Evolutionary conservation across 2,329 filamentous ascomycete species (phyloP).

Genomic region (Fusarium austroafricanum): DNA sequence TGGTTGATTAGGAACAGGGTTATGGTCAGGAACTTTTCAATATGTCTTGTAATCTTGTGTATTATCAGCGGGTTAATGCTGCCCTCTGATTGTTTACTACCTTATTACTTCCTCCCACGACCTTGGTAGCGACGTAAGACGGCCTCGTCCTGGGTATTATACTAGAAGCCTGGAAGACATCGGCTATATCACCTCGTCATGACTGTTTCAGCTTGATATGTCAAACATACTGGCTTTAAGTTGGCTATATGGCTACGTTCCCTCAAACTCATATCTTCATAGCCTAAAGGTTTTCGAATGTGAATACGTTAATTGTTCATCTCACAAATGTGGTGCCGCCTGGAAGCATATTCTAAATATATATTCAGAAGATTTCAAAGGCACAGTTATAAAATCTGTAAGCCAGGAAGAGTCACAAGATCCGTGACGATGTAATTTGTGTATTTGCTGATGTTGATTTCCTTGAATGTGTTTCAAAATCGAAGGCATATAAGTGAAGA

Average conservation of each 20-base stretch:
- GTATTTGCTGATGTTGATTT: not conserved
- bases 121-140: not conserved
- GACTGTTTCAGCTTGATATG: not conserved
- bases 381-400: too few species aligned
- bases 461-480: not conserved
- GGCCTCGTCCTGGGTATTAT: not conserved
- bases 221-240: not conserved
- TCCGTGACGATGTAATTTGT: too few species aligned
- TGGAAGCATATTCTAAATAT: too few species aligned
- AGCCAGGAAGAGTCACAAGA: too few species aligned
- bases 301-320: not conserved
- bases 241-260: not conserved
- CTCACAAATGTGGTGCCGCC: too few species aligned
- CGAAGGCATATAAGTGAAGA: not conserved
- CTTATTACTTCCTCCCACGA: not conserved
- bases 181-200: not conserved
- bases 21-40: not conserved
- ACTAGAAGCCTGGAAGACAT: not conserved
- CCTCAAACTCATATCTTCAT: not conserved
- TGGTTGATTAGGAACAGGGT: not conserved
- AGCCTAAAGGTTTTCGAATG: not conserved
- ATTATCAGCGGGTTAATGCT: constrained; percentile 1
- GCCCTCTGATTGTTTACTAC: not conserved
- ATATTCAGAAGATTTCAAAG: too few species aligned
- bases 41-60: constrained; percentile 3